Evolutionary conservation across 225 moss, liverwort and hornwort genomes (phyloP).

Genomic region (Pleurozium schreberi): DNA sequence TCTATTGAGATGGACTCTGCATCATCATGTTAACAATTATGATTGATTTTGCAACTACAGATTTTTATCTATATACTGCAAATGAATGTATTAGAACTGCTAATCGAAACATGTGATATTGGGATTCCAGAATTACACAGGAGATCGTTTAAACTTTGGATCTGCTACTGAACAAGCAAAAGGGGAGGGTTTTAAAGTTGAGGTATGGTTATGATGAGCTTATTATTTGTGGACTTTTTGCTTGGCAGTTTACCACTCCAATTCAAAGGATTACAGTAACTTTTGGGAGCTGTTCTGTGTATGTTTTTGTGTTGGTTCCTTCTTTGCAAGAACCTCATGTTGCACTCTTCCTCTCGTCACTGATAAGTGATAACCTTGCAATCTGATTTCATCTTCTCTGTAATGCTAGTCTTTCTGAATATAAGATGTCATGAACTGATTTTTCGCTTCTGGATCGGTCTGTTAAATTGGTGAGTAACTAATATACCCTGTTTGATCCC

Average conservation of each 20-base stretch:
- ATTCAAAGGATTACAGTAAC: neutral
- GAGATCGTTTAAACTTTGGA: conserved; percentile 93
- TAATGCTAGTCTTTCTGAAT: neutral
- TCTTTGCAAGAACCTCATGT: neutral
- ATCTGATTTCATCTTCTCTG: neutral
- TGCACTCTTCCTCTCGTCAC: neutral
- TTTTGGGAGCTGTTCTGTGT: neutral
- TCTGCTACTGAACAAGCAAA: conserved; percentile 89
- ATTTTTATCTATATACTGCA: neutral
- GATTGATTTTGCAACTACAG: neutral
- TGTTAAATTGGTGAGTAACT: neutral
- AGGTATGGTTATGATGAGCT: conserved; percentile 29
- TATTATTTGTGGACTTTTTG: neutral
- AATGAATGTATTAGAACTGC: neutral
- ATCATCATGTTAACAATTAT: neutral
- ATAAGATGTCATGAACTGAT: neutral
- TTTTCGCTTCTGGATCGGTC: neutral
- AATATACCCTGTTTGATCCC: neutral
- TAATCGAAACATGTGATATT: conserved; percentile 2
- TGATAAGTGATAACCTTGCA: neutral
- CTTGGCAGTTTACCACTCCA: neutral
- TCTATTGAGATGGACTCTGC: neutral
- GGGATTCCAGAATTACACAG: conserved; percentile 77
- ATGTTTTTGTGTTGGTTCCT: neutral
- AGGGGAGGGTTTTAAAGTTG: conserved; percentile 85